Conservation (phyloP, 176 grass and related monocot species). For the Paspalum notatum region DNA sequence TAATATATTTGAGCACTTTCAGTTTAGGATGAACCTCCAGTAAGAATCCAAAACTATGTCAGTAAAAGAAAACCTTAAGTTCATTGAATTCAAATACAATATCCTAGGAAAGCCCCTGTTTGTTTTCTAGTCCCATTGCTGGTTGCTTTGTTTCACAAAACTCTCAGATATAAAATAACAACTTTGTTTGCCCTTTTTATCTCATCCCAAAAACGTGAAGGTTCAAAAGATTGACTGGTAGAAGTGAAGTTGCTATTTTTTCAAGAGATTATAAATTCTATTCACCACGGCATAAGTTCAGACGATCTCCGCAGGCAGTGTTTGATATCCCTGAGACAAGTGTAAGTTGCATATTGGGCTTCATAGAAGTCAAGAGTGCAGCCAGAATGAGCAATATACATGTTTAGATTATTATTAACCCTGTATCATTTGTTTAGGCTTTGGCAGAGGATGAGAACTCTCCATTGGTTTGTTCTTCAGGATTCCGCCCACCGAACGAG, state of each 20-base stretch:
- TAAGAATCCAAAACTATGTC: neutral
- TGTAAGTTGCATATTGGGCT: constrained; percentile 53
- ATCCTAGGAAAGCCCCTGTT: neutral
- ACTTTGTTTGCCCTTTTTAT: constrained; percentile 9
- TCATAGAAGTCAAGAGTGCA: constrained; percentile 18
- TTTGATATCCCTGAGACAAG: constrained; percentile 59
- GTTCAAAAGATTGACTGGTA: constrained; percentile 91
- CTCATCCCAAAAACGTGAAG: constrained; percentile 37
- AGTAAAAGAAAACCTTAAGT: constrained; percentile 12
- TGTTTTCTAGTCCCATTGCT: neutral
- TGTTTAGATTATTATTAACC: constrained; percentile 16
- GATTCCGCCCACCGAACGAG: constrained; percentile 65
- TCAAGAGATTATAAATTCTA: constrained; percentile 94
- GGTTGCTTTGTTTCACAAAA: neutral
- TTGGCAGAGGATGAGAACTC: constrained; percentile 68
- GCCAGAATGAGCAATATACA: neutral
- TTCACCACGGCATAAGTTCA: constrained; percentile 81
- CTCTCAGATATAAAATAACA: neutral
- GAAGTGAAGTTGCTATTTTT: constrained; percentile 62
- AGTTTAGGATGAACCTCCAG: constrained; percentile 8
- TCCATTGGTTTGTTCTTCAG: constrained; percentile 65
- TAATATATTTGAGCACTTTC: neutral
- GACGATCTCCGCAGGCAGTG: constrained; percentile 56
- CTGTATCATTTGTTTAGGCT: constrained; percentile 45
- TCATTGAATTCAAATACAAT: neutral